Conservation (phyloP, 2,329 filamentous ascomycete species). For the Grosmannia huntii region DNA sequence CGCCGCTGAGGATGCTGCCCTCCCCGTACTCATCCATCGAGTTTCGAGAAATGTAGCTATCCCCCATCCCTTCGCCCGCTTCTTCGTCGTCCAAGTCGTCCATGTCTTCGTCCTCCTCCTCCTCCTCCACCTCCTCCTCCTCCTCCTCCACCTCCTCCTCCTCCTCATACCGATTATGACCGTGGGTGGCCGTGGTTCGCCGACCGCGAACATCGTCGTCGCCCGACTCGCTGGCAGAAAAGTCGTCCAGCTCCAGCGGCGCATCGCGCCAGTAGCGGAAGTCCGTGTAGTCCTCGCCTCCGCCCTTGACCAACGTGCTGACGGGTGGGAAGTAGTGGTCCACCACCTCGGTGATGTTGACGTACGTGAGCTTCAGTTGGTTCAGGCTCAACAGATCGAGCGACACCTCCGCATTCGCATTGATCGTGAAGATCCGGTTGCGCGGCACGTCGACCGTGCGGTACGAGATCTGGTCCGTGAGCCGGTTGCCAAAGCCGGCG, state of each 20-base stretch:
- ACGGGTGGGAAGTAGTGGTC: conserved; percentile 97
- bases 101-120: too few relatives aligned
- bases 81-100: conserved; percentile 29
- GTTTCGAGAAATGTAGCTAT: conserved; percentile 29
- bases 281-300: conserved; percentile 90
- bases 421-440: conserved; percentile 91
- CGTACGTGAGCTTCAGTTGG: conserved; percentile 92
- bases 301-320: conserved; percentile 71
- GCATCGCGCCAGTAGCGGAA: conserved; percentile 92
- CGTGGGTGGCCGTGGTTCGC: conserved; percentile 20
- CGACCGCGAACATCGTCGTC: conserved; percentile 23
- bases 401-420: conserved; percentile 90
- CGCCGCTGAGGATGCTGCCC: conserved; percentile 28
- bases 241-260: conserved; percentile 75
- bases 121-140: conserved; percentile 28
- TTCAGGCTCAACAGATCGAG: conserved; percentile 82
- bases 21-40: conserved; percentile 25
- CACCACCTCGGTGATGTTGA: conserved; percentile 92
- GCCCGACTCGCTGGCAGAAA: conserved; percentile 67
- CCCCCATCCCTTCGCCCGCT: conserved; percentile 29
- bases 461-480: conserved; percentile 94
- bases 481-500: conserved; percentile 88
- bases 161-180: conserved; percentile 32
- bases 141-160: conserved; percentile 13
- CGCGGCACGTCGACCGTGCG: conserved; percentile 90